phyloP scores from a whole-genome alignment of 352 stramenopile genomes.

The Peronospora belbahrii region DNA sequence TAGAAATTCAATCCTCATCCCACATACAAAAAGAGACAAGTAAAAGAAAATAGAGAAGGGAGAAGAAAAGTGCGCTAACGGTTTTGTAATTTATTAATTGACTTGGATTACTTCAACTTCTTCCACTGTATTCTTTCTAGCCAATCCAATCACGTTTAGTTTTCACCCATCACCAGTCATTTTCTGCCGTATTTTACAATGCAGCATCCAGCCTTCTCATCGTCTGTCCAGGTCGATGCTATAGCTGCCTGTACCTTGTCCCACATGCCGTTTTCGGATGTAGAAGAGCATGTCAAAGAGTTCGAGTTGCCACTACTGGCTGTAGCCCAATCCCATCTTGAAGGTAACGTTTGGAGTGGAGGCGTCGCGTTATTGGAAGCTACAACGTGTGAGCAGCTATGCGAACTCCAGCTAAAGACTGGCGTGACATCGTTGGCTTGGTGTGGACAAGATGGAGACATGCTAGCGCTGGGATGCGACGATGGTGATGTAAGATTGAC shows the following conservation, averaged over 20 bases:
- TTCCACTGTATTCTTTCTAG: too few species aligned
- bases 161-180: not conserved
- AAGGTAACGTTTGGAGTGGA: slow-evolving; percentile 71
- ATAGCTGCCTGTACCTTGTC: slow-evolving; percentile 29
- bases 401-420: slow-evolving; percentile 34
- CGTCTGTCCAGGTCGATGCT: slow-evolving; percentile 38
- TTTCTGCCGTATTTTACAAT: not conserved
- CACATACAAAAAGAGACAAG: slow-evolving; percentile 10
- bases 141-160: not conserved
- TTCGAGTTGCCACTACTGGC: slow-evolving; percentile 38
- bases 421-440: slow-evolving; percentile 50
- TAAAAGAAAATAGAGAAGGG: too few species aligned
- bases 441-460: slow-evolving; percentile 35
- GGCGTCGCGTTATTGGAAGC: slow-evolving; percentile 47
- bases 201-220: slow-evolving; percentile 18
- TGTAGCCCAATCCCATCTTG: slow-evolving; percentile 58
- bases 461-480: slow-evolving; percentile 59
- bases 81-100: too few species aligned
- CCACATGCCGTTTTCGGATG: slow-evolving; percentile 16
- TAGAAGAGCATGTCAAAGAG: slow-evolving; percentile 16
- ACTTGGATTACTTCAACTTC: slow-evolving; percentile 19
- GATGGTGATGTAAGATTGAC: slow-evolving; percentile 61
- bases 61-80: slow-evolving; percentile 12
- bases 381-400: slow-evolving; percentile 32
- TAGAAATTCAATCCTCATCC: not conserved